Conservation (phyloP, 495 filamentous ascomycete genomes). For the Bathelium albidoporum region DNA sequence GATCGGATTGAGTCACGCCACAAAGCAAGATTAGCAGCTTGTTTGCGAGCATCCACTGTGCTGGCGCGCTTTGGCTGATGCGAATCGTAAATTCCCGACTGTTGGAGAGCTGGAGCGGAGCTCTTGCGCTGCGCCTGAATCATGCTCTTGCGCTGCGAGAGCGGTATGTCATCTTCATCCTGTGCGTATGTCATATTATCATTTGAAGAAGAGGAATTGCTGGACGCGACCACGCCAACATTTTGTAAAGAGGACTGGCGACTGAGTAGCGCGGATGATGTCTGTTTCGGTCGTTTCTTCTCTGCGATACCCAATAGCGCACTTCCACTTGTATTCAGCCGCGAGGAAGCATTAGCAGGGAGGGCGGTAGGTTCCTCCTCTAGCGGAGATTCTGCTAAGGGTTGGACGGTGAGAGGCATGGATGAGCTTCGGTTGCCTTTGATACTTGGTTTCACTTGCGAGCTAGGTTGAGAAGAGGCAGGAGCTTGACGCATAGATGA, state of each 20-base stretch:
- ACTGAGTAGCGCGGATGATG: conserved; percentile 7
- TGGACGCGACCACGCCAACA: conserved; percentile 17
- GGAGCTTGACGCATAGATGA: neutral
- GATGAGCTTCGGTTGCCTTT: conserved; percentile 22
- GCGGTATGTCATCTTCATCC: conserved; percentile 60
- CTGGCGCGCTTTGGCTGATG: conserved; percentile 45
- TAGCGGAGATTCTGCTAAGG: conserved; percentile 34
- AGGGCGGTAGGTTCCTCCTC: conserved; percentile 31
- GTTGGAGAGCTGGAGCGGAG: conserved; percentile 12
- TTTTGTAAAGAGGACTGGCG: conserved; percentile 20
- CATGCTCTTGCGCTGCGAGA: conserved; percentile 53
- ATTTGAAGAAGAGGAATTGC: conserved; percentile 5
- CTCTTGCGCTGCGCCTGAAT: conserved; percentile 34
- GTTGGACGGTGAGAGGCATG: conserved; percentile 33
- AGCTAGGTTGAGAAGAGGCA: neutral
- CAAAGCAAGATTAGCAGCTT: conserved; percentile 56
- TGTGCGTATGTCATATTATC: conserved; percentile 15
- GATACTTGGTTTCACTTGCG: conserved; percentile 2
- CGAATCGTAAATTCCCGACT: conserved; percentile 37
- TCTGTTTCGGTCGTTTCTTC: neutral
- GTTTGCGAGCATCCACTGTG: conserved; percentile 33
- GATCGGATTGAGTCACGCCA: conserved; percentile 64
- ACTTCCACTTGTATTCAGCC: neutral
- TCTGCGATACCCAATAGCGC: neutral
- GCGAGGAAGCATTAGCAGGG: neutral